Percentiles rank a stretch among this genome's conserved stretches.
Evolutionary conservation across 106 monocot species (phyloP).

Genomic region (Allium fistulosum): DNA sequence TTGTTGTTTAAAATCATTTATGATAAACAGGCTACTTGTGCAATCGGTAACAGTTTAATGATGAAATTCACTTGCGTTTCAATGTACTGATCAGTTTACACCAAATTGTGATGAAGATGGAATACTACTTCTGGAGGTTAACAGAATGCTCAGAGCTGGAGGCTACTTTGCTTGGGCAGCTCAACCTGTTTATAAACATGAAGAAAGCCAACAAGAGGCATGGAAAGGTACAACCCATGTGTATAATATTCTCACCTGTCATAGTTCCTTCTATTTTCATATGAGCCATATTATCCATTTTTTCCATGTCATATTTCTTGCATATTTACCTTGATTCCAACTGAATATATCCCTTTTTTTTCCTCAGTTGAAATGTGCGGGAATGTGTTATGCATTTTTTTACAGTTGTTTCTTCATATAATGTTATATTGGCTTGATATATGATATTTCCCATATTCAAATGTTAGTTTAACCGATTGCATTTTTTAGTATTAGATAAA

Average conservation of each 20-base stretch:
- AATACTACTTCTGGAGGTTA: constrained; percentile 82
- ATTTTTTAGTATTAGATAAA: neutral
- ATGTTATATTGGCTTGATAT: no score
- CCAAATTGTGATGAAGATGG: constrained; percentile 55
- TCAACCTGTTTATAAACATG: constrained; percentile 96
- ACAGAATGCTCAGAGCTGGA: constrained; percentile 95
- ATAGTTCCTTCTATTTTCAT: neutral
- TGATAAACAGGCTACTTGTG: neutral
- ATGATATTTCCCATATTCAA: neutral
- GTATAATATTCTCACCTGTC: neutral
- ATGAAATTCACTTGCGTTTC: constrained; percentile 12
- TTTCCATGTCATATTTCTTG: no score
- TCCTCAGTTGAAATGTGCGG: no score
- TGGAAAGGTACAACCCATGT: constrained; percentile 55
- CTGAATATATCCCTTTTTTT: no score
- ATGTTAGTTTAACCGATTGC: no score
- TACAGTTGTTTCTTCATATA: no score
- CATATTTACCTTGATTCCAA: no score
- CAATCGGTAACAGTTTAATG: neutral
- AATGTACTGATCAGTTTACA: constrained; percentile 10
- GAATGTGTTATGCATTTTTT: no score
- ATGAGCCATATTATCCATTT: no score
- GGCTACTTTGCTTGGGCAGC: constrained; percentile 98
- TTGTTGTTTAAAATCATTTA: neutral
- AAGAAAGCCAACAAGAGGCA: constrained; percentile 70